Evolutionary conservation across 2,329 filamentous ascomycete species (phyloP), one percentile per base, ranked within the genome.

Genomic region (Cladosporium austrohemisphaericum): DNA sequence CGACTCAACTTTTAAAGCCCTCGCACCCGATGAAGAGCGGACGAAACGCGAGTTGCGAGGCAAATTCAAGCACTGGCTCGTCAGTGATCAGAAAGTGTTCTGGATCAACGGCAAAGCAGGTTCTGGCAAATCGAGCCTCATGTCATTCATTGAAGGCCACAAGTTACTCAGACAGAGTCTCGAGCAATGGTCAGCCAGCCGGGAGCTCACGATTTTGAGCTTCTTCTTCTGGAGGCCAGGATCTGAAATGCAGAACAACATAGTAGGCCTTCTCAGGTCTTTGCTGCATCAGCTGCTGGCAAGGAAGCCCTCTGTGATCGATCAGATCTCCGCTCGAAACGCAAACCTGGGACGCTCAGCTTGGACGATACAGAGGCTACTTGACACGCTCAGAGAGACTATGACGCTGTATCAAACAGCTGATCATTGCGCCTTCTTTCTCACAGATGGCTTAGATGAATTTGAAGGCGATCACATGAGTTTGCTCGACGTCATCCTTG

Each of bases 171-270:
- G 14, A 14, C 7, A 14, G 16, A n/a, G 13, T n/a, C 32, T 45
- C 5, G 14, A 18, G 38, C 14, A 9, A 5, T 26, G 38, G 38
- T 8, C 38, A 16, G 23, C 22, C 4, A 16, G 3, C 18, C 14
- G 16, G 4, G 5, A 16, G 2, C 11, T 28, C 22, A 28, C 16
- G 5, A 14, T 10, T 5, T 10, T 41, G 2, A 13, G 10, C 5
- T 45, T 45, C 29, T 45, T 35, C 41, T 45, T 45, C 19, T 45
- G 41, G 41, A 13, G 29, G 16, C 19, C 41, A 10, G 41, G 41
- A 9, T 13, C 20, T 3, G 20, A 33, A 19, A 16, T 45, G 2
- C 28, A 45, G 41, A 45, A 35, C 23, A 45, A 19, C 19, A 25
- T 45, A 14, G 5, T 19, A 6, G 41, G 41, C 9, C 5, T 45